Evolutionary conservation across 2,329 filamentous ascomycete species (phyloP).

Genomic region (Xylaria sp.): DNA sequence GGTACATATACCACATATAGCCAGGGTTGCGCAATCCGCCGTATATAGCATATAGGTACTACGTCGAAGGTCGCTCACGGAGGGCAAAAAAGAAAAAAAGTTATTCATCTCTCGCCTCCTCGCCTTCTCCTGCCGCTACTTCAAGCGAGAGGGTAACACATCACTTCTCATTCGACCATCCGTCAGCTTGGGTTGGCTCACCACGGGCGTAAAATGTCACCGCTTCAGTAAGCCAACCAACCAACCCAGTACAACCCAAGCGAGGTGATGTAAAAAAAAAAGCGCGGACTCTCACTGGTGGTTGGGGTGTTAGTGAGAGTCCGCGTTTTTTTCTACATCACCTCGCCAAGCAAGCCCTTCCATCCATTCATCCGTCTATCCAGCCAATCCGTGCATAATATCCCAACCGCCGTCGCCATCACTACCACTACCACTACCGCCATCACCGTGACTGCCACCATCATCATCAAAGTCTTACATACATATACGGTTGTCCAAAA

Average conservation of each 20-base stretch:
- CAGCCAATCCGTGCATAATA: conserved; percentile 17
- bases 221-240: conserved; percentile 40
- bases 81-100: too few relatives aligned
- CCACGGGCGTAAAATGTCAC: conserved; percentile 32
- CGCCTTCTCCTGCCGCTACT: conserved; percentile 30
- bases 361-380: conserved; percentile 11
- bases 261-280: too few relatives aligned
- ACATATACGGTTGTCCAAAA: conserved; percentile 3
- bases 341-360: conserved; percentile 16
- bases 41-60: neutral
- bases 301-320: too few relatives aligned
- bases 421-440: neutral
- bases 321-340: too few relatives aligned
- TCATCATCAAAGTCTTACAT: conserved; percentile 6
- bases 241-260: conserved; percentile 23
- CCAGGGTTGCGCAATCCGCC: conserved; percentile 3
- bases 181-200: conserved; percentile 33
- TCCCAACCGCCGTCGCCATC: neutral
- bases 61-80: conserved; percentile 2
- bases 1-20: neutral
- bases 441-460: conserved; percentile 13
- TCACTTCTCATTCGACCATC: conserved; percentile 26
- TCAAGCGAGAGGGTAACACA: conserved; percentile 26
- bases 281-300: too few relatives aligned
- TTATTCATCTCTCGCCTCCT: conserved; percentile 16